These are phyloP conservation scores for Stemphylium beticola DNA, from an alignment of 2,329 filamentous ascomycete species.

Conservation along the genomic window DNA sequence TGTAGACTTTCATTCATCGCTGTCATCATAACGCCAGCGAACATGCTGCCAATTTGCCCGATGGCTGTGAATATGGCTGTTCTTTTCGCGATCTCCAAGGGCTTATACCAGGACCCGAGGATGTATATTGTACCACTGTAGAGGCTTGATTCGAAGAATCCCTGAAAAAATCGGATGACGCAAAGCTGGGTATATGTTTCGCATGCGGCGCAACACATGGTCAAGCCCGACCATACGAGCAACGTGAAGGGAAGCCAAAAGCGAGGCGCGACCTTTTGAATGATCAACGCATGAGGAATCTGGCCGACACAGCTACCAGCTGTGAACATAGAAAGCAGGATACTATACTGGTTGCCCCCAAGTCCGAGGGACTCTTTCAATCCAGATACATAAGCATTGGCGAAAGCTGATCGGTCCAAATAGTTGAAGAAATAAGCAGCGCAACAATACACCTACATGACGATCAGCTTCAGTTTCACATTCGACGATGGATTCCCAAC, in stretches of 20 bases:
- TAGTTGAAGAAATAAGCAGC: slow-evolving; percentile 44
- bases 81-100: slow-evolving; percentile 36
- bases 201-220: slow-evolving; percentile 38
- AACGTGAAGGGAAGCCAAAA: slow-evolving; percentile 41
- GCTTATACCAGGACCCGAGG: slow-evolving; percentile 38
- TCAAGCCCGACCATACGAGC: slow-evolving; percentile 37
- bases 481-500: neutral
- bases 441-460: slow-evolving; percentile 32
- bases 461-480: neutral
- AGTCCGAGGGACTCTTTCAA: slow-evolving; percentile 34
- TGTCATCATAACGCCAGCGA: slow-evolving; percentile 43
- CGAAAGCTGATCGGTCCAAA: slow-evolving; percentile 34
- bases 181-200: slow-evolving; percentile 36
- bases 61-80: slow-evolving; percentile 41
- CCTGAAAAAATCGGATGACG: slow-evolving; percentile 35
- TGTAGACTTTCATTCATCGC: slow-evolving; percentile 38
- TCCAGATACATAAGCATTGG: slow-evolving; percentile 41
- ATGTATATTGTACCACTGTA: slow-evolving; percentile 42
- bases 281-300: slow-evolving; percentile 38
- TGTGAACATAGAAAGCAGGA: slow-evolving; percentile 38
- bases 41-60: slow-evolving; percentile 41
- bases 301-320: slow-evolving; percentile 38
- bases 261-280: slow-evolving; percentile 35
- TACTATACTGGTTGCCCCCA: slow-evolving; percentile 37
- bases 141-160: slow-evolving; percentile 36